Conservation (phyloP, 192 early-diverging fungal genomes). For the Rhizophagus prolifer region DNA sequence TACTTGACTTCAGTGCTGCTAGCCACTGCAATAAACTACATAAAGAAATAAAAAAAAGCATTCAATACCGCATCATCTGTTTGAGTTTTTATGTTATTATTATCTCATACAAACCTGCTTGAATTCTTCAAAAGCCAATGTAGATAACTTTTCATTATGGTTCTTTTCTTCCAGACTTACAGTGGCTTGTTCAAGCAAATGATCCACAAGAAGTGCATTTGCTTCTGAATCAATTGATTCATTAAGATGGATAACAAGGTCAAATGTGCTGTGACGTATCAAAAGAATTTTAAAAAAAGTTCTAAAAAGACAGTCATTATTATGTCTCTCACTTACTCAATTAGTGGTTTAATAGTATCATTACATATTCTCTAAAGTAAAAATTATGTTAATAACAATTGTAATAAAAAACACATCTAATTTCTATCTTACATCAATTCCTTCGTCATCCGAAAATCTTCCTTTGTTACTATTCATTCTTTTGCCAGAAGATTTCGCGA, state of each 20-base stretch:
- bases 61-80: background rate
- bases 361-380: background rate
- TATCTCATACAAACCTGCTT: background rate
- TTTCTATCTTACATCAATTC: background rate
- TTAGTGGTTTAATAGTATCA: constrained; percentile 4
- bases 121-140: constrained; percentile 13
- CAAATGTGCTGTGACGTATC: constrained; percentile 1
- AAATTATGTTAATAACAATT: background rate
- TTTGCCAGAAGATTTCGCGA: background rate
- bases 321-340: constrained; percentile 8
- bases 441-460: background rate
- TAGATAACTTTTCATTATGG: background rate
- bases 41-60: background rate
- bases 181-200: constrained; percentile 8
- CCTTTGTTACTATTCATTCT: background rate
- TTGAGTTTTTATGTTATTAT: background rate
- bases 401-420: background rate
- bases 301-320: background rate
- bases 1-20: constrained; percentile 13
- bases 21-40: constrained; percentile 14
- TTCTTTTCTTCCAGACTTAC: background rate
- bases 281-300: background rate
- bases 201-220: background rate
- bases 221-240: constrained; percentile 1
- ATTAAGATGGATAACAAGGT: constrained; percentile 10